Conservation (phyloP, 2,329 filamentous ascomycete genomes). For the Aaosphaeria arxii region DNA sequence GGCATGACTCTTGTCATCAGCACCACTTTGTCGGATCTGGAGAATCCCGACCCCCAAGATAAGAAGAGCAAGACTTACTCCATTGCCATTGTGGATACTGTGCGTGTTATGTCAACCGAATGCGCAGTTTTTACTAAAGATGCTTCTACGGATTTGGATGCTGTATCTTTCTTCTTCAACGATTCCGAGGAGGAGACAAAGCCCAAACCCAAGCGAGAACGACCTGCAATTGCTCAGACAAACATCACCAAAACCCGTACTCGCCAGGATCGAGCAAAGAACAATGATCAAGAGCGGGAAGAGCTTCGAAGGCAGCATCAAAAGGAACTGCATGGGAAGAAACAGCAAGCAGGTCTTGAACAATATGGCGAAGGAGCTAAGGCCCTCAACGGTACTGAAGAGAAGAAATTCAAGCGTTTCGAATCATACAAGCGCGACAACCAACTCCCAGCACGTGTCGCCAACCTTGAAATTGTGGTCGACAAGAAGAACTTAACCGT, state of each 20-base stretch:
- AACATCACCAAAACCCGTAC: constrained; percentile 95
- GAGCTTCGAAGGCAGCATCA: constrained; percentile 86
- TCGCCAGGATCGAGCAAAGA: constrained; percentile 83
- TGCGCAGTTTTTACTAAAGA: constrained; percentile 90
- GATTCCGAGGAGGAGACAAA: constrained; percentile 89
- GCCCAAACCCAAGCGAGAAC: constrained; percentile 80
- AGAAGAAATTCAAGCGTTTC: constrained; percentile 98
- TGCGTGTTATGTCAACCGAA: constrained; percentile 77
- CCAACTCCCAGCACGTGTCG: constrained; percentile 78
- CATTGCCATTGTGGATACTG: constrained; percentile 86
- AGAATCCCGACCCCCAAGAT: constrained; percentile 82
- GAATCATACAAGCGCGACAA: constrained; percentile 99
- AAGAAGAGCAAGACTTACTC: constrained; percentile 89
- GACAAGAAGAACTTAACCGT: constrained; percentile 88
- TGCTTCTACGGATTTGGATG: constrained; percentile 85
- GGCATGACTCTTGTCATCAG: constrained; percentile 95
- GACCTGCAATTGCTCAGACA: constrained; percentile 83
- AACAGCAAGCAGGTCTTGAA: constrained; percentile 82
- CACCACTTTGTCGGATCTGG: constrained; percentile 84
- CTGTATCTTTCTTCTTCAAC: constrained; percentile 97
- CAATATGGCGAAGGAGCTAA: constrained; percentile 83
- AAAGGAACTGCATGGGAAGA: constrained; percentile 81
- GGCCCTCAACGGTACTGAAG: constrained; percentile 82
- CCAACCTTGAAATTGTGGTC: constrained; percentile 84
- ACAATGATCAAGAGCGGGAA: constrained; percentile 86